Base-by-base conservation (phyloP, 805 yeast genomes). In the Diddensiella caesifluorescens region DNA sequence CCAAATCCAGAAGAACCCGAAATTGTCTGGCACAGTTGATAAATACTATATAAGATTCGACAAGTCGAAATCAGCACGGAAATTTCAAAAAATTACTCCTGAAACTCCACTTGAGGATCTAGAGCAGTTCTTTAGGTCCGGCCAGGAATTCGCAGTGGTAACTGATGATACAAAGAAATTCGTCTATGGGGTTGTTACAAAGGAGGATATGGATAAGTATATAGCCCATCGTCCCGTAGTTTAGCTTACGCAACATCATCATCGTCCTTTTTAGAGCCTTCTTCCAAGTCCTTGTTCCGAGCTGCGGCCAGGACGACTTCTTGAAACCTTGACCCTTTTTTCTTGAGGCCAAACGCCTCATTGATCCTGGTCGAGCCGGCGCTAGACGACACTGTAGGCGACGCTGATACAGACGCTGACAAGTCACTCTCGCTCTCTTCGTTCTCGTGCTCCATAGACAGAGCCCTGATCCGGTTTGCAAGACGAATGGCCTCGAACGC, bases 401-500 rank as follows among this genome's bases (percentile, higher is more conserved):
- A 12, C 12, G 19, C 31, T 12, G 25, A 34, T 13, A 18, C 22
- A 4, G 16, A 21, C 2, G 35, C 43, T 44, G 70, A 77, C 46
- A 69, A 79, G 52, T 76, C 84, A 23, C 71, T 77, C 25, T 71
- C 78, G 37, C 69, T 71, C 55, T 75, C 59, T 7, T 13, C 32
- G n/a, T n/a, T n/a, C 16, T 51, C 55, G 47, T 54, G 65, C 27
- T 62, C 83, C 51, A 78, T 54, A 43, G 71, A 78, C 58, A 90
- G 73, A 51, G 80, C 79, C 55, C 75, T 70, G 60, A 90, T 79
- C 60, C 84, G 75, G 63, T 88, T 88, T 55, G 83, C 78, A 64
- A 90, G 75, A 53, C 78, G 79, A 39, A 90, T 89, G 57, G 86
- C 69, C 60, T 87, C 92, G 53, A 86, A 81, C 28, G 92, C 97